Base-by-base conservation (phyloP, 1,284 basidiomycete genomes). In the Meira nashicola region DNA sequence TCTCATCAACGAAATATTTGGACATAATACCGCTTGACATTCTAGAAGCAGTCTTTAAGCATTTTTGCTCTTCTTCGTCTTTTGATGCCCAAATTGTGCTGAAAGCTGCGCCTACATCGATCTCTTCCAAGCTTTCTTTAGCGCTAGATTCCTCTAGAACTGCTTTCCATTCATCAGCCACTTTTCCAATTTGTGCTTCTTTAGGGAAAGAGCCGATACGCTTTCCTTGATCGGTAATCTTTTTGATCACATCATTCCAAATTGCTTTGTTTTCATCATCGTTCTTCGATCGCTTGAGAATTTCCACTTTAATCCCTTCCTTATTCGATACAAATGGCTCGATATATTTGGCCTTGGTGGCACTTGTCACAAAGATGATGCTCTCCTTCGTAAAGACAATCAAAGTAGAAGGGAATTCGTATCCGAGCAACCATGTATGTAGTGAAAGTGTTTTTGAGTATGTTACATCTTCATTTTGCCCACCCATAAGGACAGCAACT, bases 321-420 rank as follows among this genome's bases (percentile, higher is more conserved):
- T 48, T 48, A 33, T 52, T 43, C 21, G 62, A 60, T 47, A 66
- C 61, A 51, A 74, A 65, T 28, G 63, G 41, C 46, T 74, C 71
- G 28, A 74, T 65, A 33, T 67, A 69, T 25, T 67, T 69, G 52
- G 73, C 73, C 84, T 97, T 96, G 37, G 88, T 89, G 2, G 88
- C 85, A 19, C 91, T 94, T 66, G 90, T 92, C 43, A 96, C 82
- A 58, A 96, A 88, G 33, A 82, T 83, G 33, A 96, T 80, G 55
- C 86, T 82, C 70, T 87, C 86, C 12, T 71, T 68, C 67, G 87
- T 84, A 68, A 97, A 88, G 39, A 94, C 80, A 59, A 93, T 85
- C 46, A 97, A 82, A 0, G 93, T 96, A 0, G 91, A 92, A 0
- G 93, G 93, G 75, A 97, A 97, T 79, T 97, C 94, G 79, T 92